Evolutionary conservation across 2,329 filamentous ascomycete genomes (phyloP), one percentile per base, ranked within the genome.

Genomic region (Monilinia fructigena): DNA sequence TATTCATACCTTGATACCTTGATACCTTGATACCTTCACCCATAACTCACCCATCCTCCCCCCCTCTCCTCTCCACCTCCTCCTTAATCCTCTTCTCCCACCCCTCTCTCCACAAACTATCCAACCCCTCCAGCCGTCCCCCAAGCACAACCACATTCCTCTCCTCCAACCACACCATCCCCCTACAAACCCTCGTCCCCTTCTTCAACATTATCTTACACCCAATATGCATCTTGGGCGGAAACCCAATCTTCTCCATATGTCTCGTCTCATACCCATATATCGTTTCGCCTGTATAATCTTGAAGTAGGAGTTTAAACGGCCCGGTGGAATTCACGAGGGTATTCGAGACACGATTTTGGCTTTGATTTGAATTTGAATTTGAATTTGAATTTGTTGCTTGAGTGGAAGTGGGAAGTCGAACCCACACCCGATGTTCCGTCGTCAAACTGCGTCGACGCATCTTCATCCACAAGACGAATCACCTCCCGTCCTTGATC

Each of bases 271-370:
- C 93, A 59, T 97, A 79, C 0, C 83, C 93, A 72, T 88, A 91
- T 0, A 89, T 81, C 70, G 85, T 88, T 16, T 82, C 84, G 0
- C 92, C 93, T 11, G 79, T 83, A 55, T 85, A 85, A 79, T 99
- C 95, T 76, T 98, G 92, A 66, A 99, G 74, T 0, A 95, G 82
- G 38, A 98, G 78, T 66, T 92, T 90, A 79, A 96, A 93, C 31
- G 92, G 89, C 0, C 89, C 73, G 18, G 40, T 14, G 12, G 40
- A 42, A 42, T 16, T 40, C 61, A 23, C 16, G 11, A 28, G 23
- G 1, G 28, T 28, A 28, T 28, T 28, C 28, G 28, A 28, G 28
- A 28, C 28, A 28, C 28, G 28, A 4, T 28, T n/a, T 50, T 14
- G 1, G 70, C 53, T 35, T 69, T 67, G 1, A 71, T 72, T 35